phyloP scores from a whole-genome alignment of 1,139 yeast species.

The Geotrichum carabidarum region DNA sequence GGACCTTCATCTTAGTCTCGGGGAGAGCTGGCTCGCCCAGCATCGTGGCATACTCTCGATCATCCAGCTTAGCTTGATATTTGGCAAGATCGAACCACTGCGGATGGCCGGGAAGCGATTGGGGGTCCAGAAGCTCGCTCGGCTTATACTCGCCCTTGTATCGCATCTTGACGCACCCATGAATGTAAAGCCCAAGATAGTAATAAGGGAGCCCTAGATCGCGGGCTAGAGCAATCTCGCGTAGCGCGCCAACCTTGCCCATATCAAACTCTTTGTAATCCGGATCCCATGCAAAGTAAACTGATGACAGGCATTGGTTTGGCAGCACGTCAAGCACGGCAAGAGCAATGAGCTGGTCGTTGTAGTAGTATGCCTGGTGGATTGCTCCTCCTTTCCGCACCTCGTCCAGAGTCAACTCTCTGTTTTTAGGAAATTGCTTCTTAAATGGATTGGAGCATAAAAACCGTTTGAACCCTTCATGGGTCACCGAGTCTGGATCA shows the following conservation, averaged over 20 bases:
- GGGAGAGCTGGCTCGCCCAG: background rate
- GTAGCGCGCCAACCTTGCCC: slow-evolving; percentile 71
- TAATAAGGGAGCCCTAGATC: slow-evolving; percentile 46
- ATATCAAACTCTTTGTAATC: slow-evolving; percentile 63
- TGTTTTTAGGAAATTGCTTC: background rate
- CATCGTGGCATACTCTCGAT: background rate
- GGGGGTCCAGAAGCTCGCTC: slow-evolving; percentile 38
- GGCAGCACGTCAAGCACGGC: slow-evolving; percentile 79
- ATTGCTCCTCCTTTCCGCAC: slow-evolving; percentile 46
- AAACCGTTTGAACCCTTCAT: slow-evolving; percentile 3
- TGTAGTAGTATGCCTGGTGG: slow-evolving; percentile 73
- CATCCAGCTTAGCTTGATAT: slow-evolving; percentile 10
- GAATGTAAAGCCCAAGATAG: slow-evolving; percentile 69
- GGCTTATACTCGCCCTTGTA: slow-evolving; percentile 64
- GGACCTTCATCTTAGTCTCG: background rate
- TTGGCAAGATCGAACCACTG: slow-evolving; percentile 16
- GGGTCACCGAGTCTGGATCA: slow-evolving; percentile 43
- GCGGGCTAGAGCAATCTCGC: slow-evolving; percentile 54
- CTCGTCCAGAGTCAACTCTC: slow-evolving; percentile 1
- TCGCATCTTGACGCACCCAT: slow-evolving; percentile 74
- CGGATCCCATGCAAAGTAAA: slow-evolving; percentile 87
- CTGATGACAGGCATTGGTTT: slow-evolving; percentile 62
- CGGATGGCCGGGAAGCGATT: slow-evolving; percentile 9
- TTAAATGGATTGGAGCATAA: slow-evolving; percentile 10
- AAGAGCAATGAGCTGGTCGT: slow-evolving; percentile 62